Evolutionary conservation across 2,329 filamentous ascomycete genomes (phyloP).

Genomic region (Beauveria brongniartii): DNA sequence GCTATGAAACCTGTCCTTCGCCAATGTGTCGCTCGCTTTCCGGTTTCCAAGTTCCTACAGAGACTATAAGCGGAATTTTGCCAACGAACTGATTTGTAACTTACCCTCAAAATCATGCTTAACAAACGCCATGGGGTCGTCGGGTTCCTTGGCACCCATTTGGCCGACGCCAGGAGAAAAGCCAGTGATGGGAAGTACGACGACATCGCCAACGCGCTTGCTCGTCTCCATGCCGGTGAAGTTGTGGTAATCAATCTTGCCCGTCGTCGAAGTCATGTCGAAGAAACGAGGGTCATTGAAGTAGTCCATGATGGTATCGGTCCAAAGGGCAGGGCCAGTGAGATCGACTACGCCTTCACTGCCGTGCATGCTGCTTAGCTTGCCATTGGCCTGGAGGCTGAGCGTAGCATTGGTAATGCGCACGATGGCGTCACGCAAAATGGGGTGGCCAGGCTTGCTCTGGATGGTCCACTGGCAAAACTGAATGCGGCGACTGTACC

Average conservation of each 20-base stretch:
- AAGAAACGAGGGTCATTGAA: constrained; percentile 90
- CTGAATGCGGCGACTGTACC: constrained; percentile 94
- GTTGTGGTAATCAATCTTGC: constrained; percentile 74
- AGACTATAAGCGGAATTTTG: neutral
- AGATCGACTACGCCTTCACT: constrained; percentile 77
- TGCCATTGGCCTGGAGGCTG: constrained; percentile 58
- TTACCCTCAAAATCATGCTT: constrained; percentile 93
- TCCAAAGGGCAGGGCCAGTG: constrained; percentile 92
- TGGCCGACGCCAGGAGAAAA: constrained; percentile 93
- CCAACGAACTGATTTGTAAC: constrained; percentile 15
- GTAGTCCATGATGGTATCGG: constrained; percentile 83
- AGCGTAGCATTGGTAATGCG: constrained; percentile 80
- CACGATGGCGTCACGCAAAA: constrained; percentile 78
- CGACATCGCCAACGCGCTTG: constrained; percentile 86
- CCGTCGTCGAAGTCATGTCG: constrained; percentile 61
- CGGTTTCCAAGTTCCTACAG: constrained; percentile 67
- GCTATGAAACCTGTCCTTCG: constrained; percentile 23
- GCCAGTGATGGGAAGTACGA: constrained; percentile 90
- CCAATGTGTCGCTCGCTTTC: constrained; percentile 64
- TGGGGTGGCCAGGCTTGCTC: constrained; percentile 85
- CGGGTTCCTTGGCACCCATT: constrained; percentile 81
- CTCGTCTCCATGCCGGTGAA: constrained; percentile 80
- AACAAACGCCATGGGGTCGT: constrained; percentile 95
- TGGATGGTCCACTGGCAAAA: constrained; percentile 99
- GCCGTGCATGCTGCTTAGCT: constrained; percentile 50